Evolutionary conservation across 1,284 basidiomycete species (phyloP).

Genomic region (Abortiporus biennis): DNA sequence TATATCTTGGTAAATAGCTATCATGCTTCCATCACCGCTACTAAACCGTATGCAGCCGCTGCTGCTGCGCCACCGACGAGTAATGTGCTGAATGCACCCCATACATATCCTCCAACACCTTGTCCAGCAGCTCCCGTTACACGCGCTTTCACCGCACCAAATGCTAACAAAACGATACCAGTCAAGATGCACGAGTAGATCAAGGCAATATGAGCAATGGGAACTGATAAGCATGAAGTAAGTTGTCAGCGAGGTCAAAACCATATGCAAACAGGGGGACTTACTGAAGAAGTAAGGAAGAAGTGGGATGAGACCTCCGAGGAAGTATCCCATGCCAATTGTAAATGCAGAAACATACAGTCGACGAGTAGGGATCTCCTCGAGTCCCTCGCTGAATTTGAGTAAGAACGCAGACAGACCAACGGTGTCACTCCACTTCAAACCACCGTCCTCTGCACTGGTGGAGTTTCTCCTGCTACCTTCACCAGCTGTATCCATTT

Average conservation of each 20-base stretch:
- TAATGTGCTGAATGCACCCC: constrained; percentile 88
- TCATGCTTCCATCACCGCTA: constrained; percentile 61
- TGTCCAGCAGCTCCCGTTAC: constrained; percentile 75
- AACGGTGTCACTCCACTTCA: constrained; percentile 66
- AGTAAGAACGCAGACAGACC: constrained; percentile 88
- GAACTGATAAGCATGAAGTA: constrained; percentile 13
- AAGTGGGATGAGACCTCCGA: constrained; percentile 86
- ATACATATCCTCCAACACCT: constrained; percentile 54
- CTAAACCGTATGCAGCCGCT: constrained; percentile 83
- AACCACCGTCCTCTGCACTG: constrained; percentile 42
- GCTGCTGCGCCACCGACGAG: constrained; percentile 89
- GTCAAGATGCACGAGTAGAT: constrained; percentile 76
- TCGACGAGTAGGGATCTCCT: constrained; percentile 50
- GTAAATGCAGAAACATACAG: constrained; percentile 86
- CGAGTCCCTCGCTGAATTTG: constrained; percentile 88
- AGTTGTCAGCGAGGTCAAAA: not conserved
- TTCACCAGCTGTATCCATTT: constrained; percentile 34
- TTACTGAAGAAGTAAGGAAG: constrained; percentile 88
- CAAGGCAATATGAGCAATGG: constrained; percentile 55
- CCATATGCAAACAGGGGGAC: constrained; percentile 7
- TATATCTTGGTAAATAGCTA: too few relatives aligned
- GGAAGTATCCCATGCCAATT: constrained; percentile 82
- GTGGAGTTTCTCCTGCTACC: constrained; percentile 18
- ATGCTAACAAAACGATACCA: constrained; percentile 80
- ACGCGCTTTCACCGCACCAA: constrained; percentile 87